Percentiles rank a stretch among this genome's conserved stretches.
These are phyloP conservation scores for Syzygium aqueum DNA, from an alignment of 345 rosid genomes.

Conservation along the genomic window DNA sequence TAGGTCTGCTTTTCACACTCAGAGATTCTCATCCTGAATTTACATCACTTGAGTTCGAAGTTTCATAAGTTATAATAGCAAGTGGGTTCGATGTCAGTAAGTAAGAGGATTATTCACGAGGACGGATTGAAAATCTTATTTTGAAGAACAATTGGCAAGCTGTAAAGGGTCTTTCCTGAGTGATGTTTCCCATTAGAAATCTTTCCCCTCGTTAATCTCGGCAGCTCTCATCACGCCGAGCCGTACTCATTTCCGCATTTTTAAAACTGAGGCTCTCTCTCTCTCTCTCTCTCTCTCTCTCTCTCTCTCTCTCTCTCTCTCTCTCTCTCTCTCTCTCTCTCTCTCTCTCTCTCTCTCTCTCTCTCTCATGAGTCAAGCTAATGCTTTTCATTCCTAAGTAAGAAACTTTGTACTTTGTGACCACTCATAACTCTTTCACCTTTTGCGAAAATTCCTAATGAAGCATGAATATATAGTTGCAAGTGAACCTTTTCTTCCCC, in stretches of 20 bases:
- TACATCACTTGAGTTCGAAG: not conserved
- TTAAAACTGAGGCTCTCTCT: not conserved
- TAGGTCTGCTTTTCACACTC: not conserved
- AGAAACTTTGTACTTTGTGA: not conserved
- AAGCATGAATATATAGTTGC: not conserved
- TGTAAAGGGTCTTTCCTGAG: not conserved
- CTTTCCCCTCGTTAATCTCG: not conserved
- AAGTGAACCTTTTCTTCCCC: not conserved
- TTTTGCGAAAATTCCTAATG: not conserved
- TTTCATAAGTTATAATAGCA: not conserved
- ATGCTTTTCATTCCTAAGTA: not conserved
- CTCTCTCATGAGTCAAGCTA: not conserved
- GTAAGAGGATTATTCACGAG: not conserved
- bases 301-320: too few species aligned
- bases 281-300: too few species aligned
- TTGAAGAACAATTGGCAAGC: not conserved
- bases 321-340: not conserved
- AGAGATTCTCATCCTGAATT: not conserved
- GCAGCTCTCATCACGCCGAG: not conserved
- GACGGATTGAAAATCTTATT: not conserved
- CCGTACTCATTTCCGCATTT: not conserved
- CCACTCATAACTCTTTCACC: not conserved
- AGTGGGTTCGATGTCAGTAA: not conserved
- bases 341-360: not conserved
- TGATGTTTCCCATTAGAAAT: not conserved